A percentile compares a stretch with the other conserved stretches of the same genome.
These are phyloP conservation scores for Litchi chinensis DNA, from an alignment of 345 rosid genomes.

Conservation along the genomic window DNA sequence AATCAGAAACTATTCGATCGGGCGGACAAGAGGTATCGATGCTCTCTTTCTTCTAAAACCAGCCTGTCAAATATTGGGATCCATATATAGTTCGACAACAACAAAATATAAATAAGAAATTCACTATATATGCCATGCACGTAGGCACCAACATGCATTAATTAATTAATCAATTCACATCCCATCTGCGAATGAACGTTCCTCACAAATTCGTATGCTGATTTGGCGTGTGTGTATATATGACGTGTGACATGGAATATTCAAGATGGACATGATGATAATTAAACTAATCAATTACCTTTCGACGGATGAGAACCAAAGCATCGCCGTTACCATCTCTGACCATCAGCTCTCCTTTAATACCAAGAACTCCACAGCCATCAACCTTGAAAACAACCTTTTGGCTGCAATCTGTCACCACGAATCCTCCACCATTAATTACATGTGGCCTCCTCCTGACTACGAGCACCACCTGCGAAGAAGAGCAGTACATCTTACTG, in stretches of 20 bases:
- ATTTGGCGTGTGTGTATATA: not conserved
- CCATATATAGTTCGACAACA: not conserved
- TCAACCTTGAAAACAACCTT: slow-evolving; percentile 68
- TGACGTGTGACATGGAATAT: not conserved
- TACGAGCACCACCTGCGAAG: slow-evolving; percentile 52
- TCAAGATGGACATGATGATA: not conserved
- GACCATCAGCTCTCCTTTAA: slow-evolving; percentile 55
- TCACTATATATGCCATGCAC: not conserved
- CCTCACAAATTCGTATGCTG: too few species aligned
- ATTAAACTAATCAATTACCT: slow-evolving; percentile 39
- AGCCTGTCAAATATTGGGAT: not conserved
- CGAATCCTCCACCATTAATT: slow-evolving; percentile 85
- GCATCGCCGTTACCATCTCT: slow-evolving; percentile 56
- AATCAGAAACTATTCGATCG: not conserved
- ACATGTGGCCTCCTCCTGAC: slow-evolving; percentile 79
- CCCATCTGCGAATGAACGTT: too few species aligned
- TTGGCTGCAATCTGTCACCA: slow-evolving; percentile 68
- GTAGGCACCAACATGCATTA: not conserved
- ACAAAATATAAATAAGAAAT: not conserved
- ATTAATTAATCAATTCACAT: not conserved
- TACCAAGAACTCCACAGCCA: slow-evolving; percentile 81
- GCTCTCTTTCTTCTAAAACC: not conserved
- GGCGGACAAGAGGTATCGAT: not conserved
- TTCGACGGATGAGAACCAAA: slow-evolving; percentile 71
- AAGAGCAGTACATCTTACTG: slow-evolving; percentile 69